A percentile compares a stretch with the other conserved stretches of the same genome.
Evolutionary conservation across 805 yeast genomes (phyloP).

Genomic region (Cyberlindnera meyerae): DNA sequence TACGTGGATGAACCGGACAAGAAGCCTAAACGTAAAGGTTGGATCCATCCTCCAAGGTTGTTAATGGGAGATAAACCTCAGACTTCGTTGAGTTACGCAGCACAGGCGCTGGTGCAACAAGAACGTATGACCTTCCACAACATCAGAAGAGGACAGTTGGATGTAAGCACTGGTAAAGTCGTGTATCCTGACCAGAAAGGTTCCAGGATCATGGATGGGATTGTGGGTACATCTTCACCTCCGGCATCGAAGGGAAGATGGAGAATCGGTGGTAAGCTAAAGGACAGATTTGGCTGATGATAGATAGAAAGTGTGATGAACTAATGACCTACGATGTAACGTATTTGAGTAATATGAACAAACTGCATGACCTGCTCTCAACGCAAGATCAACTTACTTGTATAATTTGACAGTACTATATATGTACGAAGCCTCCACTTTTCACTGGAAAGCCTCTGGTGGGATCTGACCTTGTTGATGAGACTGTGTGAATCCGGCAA

Average conservation of each 20-base stretch:
- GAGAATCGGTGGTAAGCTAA: slow-evolving; percentile 12
- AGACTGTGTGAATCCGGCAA: slow-evolving; percentile 65
- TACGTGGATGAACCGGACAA: slow-evolving; percentile 14
- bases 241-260: slow-evolving; percentile 11
- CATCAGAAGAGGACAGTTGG: slow-evolving; percentile 20
- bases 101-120: slow-evolving; percentile 22
- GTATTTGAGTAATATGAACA: no score
- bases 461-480: slow-evolving; percentile 27
- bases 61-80: slow-evolving; percentile 6
- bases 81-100: slow-evolving; percentile 18
- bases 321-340: no score
- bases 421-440: not conserved
- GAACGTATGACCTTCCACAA: slow-evolving; percentile 23
- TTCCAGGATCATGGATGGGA: slow-evolving; percentile 10
- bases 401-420: not conserved
- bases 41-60: slow-evolving; percentile 21
- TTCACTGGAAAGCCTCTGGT: slow-evolving; percentile 24
- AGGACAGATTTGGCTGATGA: slow-evolving; percentile 7
- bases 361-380: not conserved
- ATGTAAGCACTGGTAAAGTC: slow-evolving; percentile 18
- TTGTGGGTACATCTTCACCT: slow-evolving; percentile 2
- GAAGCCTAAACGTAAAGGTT: slow-evolving; percentile 22
- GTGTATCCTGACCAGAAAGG: slow-evolving; percentile 13
- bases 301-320: no score
- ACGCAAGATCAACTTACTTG: not conserved